phyloP scores from a whole-genome alignment of 1,284 basidiomycete species.

The Cryptococcus sp. region DNA sequence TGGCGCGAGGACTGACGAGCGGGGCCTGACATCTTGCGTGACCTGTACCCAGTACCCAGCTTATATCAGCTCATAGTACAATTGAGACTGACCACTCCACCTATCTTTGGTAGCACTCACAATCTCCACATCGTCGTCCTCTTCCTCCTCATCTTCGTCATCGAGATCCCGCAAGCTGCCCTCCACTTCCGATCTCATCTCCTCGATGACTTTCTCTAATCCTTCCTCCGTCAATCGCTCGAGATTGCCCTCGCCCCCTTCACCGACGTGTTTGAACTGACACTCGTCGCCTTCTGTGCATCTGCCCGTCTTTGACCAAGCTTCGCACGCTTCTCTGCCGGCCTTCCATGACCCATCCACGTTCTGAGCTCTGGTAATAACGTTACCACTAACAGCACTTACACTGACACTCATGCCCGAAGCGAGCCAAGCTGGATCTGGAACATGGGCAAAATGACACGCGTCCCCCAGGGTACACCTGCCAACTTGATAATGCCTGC shows the following conservation, averaged over 20 bases:
- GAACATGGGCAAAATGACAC: slow-evolving; percentile 51
- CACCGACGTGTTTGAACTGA: slow-evolving; percentile 13
- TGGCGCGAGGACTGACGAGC: no score
- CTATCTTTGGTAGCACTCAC: no score
- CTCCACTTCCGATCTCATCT: background rate
- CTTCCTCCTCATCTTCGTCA: slow-evolving; percentile 19
- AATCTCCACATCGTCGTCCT: slow-evolving; percentile 38
- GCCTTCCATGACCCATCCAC: background rate
- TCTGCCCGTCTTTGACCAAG: slow-evolving; percentile 13
- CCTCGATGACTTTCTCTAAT: slow-evolving; percentile 19
- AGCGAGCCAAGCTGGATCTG: slow-evolving; percentile 23
- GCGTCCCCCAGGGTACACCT: slow-evolving; percentile 45
- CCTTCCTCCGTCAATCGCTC: slow-evolving; percentile 28
- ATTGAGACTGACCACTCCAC: no score
- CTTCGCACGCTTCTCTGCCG: slow-evolving; percentile 4
- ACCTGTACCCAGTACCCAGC: no score
- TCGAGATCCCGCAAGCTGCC: background rate
- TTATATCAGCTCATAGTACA: no score
- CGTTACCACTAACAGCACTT: no score
- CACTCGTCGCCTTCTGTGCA: slow-evolving; percentile 18
- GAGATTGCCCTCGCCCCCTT: slow-evolving; percentile 11
- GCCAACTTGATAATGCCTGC: slow-evolving; percentile 47
- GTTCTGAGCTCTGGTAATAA: no score
- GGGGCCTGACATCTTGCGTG: no score
- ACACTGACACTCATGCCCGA: slow-evolving; percentile 1